Evolutionary conservation across 1,284 basidiomycete genomes (phyloP).

Genomic region (Tausonia pullulans): DNA sequence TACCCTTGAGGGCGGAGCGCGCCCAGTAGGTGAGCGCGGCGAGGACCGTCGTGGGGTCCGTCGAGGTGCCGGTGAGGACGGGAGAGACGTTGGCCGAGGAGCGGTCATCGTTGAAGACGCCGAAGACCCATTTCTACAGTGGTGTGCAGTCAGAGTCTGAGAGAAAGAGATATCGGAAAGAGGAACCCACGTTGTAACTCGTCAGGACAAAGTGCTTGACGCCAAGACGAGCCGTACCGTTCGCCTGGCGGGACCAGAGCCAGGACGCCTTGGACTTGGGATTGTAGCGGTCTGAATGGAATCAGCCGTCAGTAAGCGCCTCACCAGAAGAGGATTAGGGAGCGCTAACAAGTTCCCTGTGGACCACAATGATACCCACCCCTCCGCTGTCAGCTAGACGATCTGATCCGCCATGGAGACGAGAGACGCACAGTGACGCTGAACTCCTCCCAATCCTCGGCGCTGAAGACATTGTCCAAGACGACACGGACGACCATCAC

Average conservation of each 20-base stretch:
- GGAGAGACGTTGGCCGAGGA: slow-evolving; percentile 18
- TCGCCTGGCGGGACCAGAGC: slow-evolving; percentile 36
- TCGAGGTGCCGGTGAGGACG: slow-evolving; percentile 27
- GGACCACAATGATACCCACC: too few relatives aligned
- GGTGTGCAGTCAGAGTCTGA: background rate
- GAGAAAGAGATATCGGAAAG: background rate
- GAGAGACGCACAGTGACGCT: slow-evolving; percentile 22
- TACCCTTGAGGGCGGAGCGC: slow-evolving; percentile 24
- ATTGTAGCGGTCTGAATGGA: slow-evolving; percentile 31
- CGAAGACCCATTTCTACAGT: slow-evolving; percentile 35
- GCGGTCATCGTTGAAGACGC: slow-evolving; percentile 30
- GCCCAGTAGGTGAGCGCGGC: slow-evolving; percentile 34
- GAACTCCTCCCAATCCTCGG: slow-evolving; percentile 34
- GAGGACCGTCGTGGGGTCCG: slow-evolving; percentile 26
- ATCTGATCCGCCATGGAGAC: background rate
- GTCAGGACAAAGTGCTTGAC: slow-evolving; percentile 35
- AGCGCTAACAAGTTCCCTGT: too few relatives aligned
- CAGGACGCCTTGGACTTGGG: slow-evolving; percentile 36
- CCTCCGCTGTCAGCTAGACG: too few relatives aligned
- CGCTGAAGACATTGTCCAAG: slow-evolving; percentile 33
- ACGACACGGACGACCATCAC: slow-evolving; percentile 35
- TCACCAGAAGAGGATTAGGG: background rate
- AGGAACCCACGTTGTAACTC: slow-evolving; percentile 23
- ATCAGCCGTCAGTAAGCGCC: background rate
- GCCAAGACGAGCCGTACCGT: slow-evolving; percentile 30